Evolutionary conservation across 805 yeast genomes (phyloP).

Genomic region (Metschnikowia proteae): DNA sequence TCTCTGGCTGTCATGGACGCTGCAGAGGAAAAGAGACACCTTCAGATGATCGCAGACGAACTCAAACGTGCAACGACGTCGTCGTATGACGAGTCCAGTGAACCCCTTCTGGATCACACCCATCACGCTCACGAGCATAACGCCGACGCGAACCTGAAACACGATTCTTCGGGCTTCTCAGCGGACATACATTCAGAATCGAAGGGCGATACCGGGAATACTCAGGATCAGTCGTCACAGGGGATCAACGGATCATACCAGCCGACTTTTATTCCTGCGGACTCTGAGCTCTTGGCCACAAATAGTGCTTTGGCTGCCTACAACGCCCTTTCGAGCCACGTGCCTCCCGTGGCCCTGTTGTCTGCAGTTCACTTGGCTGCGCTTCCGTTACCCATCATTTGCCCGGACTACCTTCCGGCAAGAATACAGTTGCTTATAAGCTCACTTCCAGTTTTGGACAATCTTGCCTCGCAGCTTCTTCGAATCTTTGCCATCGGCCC

Average conservation of each 20-base stretch:
- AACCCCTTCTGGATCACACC: background rate
- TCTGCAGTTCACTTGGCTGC: constrained; percentile 55
- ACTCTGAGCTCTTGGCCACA: constrained; percentile 40
- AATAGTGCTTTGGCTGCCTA: constrained; percentile 41
- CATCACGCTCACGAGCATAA: background rate
- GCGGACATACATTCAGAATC: background rate
- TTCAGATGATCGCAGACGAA: constrained; percentile 31
- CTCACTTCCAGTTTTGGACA: constrained; percentile 74
- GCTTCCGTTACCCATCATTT: constrained; percentile 54
- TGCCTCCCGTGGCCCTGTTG: constrained; percentile 32
- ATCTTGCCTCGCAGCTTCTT: constrained; percentile 74
- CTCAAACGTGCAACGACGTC: constrained; percentile 30
- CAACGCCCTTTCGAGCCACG: constrained; percentile 37
- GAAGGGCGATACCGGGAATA: background rate
- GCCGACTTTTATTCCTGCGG: constrained; percentile 30
- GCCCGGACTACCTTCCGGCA: constrained; percentile 54
- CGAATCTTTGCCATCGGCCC: constrained; percentile 70
- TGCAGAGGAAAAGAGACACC: constrained; percentile 22
- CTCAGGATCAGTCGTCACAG: background rate
- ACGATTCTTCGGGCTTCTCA: background rate
- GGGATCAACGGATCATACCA: background rate
- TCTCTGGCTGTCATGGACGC: constrained; percentile 5
- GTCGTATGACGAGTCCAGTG: background rate
- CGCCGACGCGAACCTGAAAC: background rate
- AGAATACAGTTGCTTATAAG: constrained; percentile 63